Conservation (phyloP, 805 yeast genomes). For the Myxozyma vanderwaltii region DNA sequence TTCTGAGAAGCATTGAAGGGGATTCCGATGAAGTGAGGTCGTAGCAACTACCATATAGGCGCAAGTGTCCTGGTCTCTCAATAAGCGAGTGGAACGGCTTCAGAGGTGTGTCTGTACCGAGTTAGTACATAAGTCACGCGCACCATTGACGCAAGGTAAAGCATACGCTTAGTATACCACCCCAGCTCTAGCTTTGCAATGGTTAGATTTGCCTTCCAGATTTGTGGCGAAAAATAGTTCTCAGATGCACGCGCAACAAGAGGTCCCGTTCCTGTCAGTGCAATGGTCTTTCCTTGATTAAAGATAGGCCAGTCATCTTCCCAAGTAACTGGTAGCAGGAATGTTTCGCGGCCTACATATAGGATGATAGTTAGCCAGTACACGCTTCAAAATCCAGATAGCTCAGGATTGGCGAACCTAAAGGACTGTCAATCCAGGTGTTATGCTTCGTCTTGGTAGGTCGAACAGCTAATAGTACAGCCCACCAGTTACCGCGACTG, state of each 20-base stretch:
- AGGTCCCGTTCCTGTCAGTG: not conserved
- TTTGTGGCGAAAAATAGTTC: not conserved
- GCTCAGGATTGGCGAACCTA: not conserved
- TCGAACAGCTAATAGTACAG: constrained; percentile 13
- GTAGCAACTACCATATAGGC: constrained; percentile 2
- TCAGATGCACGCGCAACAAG: not conserved
- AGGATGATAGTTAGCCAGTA: not conserved
- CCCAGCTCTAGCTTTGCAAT: not conserved
- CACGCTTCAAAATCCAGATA: not conserved
- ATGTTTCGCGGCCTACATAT: constrained; percentile 10
- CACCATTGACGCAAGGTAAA: not conserved
- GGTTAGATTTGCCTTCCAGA: not conserved
- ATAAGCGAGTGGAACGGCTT: not conserved
- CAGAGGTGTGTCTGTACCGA: constrained; percentile 4
- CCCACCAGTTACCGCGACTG: constrained; percentile 12
- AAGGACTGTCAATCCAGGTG: constrained; percentile 1
- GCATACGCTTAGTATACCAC: constrained; percentile 12
- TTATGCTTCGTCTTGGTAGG: not conserved
- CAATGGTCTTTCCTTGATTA: not conserved
- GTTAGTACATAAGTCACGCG: not conserved
- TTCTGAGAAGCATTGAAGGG: constrained; percentile 10
- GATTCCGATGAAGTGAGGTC: constrained; percentile 1
- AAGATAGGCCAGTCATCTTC: constrained; percentile 15
- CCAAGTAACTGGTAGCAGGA: constrained; percentile 10
- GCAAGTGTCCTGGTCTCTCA: constrained; percentile 1